A percentile compares a stretch with the other conserved stretches of the same genome.
These are phyloP conservation scores for Citrus medica DNA, from an alignment of 345 rosid species.

Conservation along the genomic window DNA sequence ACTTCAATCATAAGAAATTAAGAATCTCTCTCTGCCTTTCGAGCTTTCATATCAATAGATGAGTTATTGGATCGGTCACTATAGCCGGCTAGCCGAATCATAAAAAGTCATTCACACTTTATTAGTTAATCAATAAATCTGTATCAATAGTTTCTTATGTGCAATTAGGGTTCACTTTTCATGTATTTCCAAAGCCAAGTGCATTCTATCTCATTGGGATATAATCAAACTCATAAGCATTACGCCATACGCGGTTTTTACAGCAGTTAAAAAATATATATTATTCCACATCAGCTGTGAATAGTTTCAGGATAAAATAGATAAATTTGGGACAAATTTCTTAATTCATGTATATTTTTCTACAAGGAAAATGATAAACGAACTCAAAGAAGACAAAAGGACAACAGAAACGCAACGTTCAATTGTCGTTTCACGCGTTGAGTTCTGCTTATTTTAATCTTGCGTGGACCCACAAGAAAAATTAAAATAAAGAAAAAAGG, in stretches of 20 bases:
- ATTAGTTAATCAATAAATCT: neutral
- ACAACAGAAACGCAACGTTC: no score
- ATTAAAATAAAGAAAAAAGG: no score
- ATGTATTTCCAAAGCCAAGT: neutral
- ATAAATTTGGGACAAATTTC: no score
- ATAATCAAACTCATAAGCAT: neutral
- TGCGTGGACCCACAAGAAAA: no score
- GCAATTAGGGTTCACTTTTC: neutral
- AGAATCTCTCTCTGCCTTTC: neutral
- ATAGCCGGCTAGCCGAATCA: neutral
- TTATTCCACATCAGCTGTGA: neutral
- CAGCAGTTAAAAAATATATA: neutral
- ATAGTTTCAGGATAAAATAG: no score
- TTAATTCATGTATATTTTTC: no score
- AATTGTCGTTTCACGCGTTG: no score
- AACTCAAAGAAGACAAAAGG: no score
- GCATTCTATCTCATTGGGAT: neutral
- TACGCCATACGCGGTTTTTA: neutral
- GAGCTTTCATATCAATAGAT: neutral
- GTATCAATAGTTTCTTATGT: neutral
- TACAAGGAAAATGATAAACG: no score
- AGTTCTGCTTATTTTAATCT: no score
- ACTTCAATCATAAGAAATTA: neutral
- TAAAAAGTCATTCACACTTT: neutral
- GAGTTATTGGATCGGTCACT: neutral